These are phyloP conservation scores for Huntiella decipiens DNA, from an alignment of 2,329 filamentous ascomycete genomes.

Conservation along the genomic window DNA sequence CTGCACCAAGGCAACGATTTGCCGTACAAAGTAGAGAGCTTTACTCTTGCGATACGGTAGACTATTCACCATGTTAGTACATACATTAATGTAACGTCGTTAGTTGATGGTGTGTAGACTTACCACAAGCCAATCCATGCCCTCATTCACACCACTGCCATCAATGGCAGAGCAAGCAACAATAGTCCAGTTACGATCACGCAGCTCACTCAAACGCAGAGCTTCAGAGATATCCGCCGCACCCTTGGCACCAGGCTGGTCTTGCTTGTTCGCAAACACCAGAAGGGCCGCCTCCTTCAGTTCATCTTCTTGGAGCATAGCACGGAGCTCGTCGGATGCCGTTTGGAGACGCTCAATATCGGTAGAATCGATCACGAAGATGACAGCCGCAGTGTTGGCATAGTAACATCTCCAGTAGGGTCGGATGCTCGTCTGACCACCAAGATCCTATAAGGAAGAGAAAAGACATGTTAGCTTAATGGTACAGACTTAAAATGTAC, in stretches of 20 bases:
- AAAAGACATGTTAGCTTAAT: slow-evolving; percentile 10
- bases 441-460: slow-evolving; percentile 46
- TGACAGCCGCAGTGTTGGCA: slow-evolving; percentile 91
- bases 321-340: slow-evolving; percentile 75
- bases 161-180: slow-evolving; percentile 94
- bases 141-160: slow-evolving; percentile 82
- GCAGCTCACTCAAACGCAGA: slow-evolving; percentile 69
- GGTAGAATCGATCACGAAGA: slow-evolving; percentile 96
- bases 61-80: not conserved
- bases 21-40: not conserved
- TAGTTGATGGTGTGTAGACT: slow-evolving; percentile 16
- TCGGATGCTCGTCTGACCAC: slow-evolving; percentile 94
- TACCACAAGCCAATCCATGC: slow-evolving; percentile 98
- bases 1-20: not conserved
- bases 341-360: slow-evolving; percentile 91
- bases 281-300: slow-evolving; percentile 78
- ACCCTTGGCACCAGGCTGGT: slow-evolving; percentile 90
- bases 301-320: slow-evolving; percentile 96
- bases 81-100: not conserved
- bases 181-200: slow-evolving; percentile 98
- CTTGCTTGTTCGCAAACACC: slow-evolving; percentile 98
- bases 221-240: slow-evolving; percentile 94
- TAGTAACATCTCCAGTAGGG: slow-evolving; percentile 99
- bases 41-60: slow-evolving; percentile 3
- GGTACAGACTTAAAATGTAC: too few species aligned